Conservation (phyloP, 2,329 filamentous ascomycete species). For the Elsinoe batatas region DNA sequence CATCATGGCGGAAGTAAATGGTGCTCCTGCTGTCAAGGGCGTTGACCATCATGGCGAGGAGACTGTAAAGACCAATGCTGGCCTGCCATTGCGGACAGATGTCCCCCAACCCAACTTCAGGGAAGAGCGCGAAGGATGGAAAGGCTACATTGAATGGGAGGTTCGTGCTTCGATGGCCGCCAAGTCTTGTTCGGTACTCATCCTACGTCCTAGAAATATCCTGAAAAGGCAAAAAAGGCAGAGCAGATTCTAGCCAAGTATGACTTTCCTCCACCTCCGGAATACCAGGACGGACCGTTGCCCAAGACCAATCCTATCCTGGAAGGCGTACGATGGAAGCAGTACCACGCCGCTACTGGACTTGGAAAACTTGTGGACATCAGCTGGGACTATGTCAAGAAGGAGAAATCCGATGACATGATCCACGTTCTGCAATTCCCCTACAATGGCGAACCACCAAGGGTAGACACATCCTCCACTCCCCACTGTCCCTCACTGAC, state of each 20-base stretch:
- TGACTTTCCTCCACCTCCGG: slow-evolving; percentile 39
- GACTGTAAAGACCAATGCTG: not conserved
- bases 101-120: slow-evolving; percentile 28
- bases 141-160: slow-evolving; percentile 59
- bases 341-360: slow-evolving; percentile 37
- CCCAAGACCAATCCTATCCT: slow-evolving; percentile 36
- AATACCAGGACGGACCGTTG: slow-evolving; percentile 35
- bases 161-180: not conserved
- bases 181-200: not conserved
- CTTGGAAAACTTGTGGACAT: slow-evolving; percentile 44
- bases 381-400: slow-evolving; percentile 34
- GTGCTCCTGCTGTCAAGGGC: not conserved
- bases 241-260: slow-evolving; percentile 45
- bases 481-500: not conserved
- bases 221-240: slow-evolving; percentile 54
- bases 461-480: not conserved
- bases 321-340: slow-evolving; percentile 38
- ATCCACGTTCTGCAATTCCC: slow-evolving; percentile 39
- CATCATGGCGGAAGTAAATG: not conserved
- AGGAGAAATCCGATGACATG: slow-evolving; percentile 39
- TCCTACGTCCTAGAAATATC: slow-evolving; percentile 39
- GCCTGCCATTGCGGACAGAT: not conserved
- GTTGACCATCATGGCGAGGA: not conserved
- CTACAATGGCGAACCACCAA: slow-evolving; percentile 38
- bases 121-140: slow-evolving; percentile 34